A percentile compares a stretch with the other conserved stretches of the same genome.
phyloP scores from a whole-genome alignment of 495 filamentous ascomycete species.

The Podospora pseudoanserina region DNA sequence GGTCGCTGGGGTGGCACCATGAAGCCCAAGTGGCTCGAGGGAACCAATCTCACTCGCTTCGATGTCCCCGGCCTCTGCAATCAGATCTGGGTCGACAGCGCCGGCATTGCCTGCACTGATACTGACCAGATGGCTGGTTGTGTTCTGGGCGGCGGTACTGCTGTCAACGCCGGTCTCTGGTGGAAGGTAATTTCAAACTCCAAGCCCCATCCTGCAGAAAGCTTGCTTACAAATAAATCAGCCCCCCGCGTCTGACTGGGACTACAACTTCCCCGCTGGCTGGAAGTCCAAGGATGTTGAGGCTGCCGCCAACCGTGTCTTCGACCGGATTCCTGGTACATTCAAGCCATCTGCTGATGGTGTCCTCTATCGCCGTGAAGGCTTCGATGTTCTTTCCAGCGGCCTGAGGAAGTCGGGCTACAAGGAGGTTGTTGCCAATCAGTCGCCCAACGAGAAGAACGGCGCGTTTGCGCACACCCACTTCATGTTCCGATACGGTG shows the following conservation, averaged over 20 bases:
- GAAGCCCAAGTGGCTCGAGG: slow-evolving; percentile 59
- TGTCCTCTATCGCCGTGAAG: slow-evolving; percentile 62
- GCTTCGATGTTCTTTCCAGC: slow-evolving; percentile 55
- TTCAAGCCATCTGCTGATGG: slow-evolving; percentile 64
- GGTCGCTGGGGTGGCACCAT: slow-evolving; percentile 56
- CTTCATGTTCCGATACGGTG: slow-evolving; percentile 65
- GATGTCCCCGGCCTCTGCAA: slow-evolving; percentile 74
- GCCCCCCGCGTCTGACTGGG: slow-evolving; percentile 57
- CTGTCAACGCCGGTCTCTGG: slow-evolving; percentile 63
- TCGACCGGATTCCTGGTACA: slow-evolving; percentile 65
- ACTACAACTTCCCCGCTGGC: slow-evolving; percentile 68
- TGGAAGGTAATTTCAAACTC: slow-evolving; percentile 39
- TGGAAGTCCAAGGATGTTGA: slow-evolving; percentile 66
- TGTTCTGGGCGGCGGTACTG: slow-evolving; percentile 69
- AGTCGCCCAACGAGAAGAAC: slow-evolving; percentile 60
- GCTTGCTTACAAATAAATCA: slow-evolving; percentile 6
- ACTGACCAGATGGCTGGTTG: slow-evolving; percentile 71
- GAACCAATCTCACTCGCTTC: slow-evolving; percentile 65
- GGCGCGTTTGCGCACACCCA: slow-evolving; percentile 60
- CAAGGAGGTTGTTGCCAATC: slow-evolving; percentile 58
- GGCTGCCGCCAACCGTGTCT: slow-evolving; percentile 57
- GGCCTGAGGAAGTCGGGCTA: slow-evolving; percentile 59
- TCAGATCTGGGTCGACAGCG: slow-evolving; percentile 60
- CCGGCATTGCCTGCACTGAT: slow-evolving; percentile 62
- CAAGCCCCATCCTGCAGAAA: neutral